These are phyloP conservation scores for Paralagenidium karlingii DNA, from an alignment of 352 stramenopile species.

Conservation along the genomic window DNA sequence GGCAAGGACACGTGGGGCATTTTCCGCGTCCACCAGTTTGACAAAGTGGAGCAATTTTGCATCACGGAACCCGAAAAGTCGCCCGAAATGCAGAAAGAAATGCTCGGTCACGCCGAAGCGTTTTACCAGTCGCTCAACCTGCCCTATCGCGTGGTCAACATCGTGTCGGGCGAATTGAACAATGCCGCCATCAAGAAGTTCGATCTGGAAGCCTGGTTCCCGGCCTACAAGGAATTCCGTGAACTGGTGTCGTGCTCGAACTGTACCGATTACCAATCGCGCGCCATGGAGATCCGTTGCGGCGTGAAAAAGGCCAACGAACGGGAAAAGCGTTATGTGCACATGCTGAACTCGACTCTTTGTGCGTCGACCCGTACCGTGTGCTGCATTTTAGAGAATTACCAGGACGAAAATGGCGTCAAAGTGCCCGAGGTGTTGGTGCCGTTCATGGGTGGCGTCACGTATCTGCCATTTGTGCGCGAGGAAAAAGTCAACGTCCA, in stretches of 20 bases:
- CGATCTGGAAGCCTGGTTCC: conserved; percentile 99
- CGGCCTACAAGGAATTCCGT: conserved; percentile 96
- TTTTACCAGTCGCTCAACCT: conserved; percentile 98
- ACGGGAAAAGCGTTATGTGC: conserved; percentile 95
- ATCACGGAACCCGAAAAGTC: conserved; percentile 92
- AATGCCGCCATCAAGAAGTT: conserved; percentile 99
- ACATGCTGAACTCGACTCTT: conserved; percentile 99
- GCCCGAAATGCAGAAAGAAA: conserved; percentile 87
- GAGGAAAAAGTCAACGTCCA: conserved; percentile 88
- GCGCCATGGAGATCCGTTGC: conserved; percentile 96
- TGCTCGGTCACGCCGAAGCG: conserved; percentile 89
- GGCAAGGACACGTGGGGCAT: conserved; percentile 99
- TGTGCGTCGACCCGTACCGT: conserved; percentile 97
- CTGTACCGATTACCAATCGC: conserved; percentile 97
- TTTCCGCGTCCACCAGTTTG: conserved; percentile 99
- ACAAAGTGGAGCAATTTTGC: conserved; percentile 99
- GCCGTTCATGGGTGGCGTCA: conserved; percentile 97
- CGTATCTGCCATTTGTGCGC: conserved; percentile 97
- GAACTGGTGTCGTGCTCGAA: conserved; percentile 99
- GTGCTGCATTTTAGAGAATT: conserved; percentile 99
- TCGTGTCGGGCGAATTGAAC: conserved; percentile 97
- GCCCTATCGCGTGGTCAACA: conserved; percentile 99
- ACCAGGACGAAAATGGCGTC: conserved; percentile 95
- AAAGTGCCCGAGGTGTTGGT: conserved; percentile 95
- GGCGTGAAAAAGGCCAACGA: conserved; percentile 93